Evolutionary conservation across 2,329 filamentous ascomycete genomes (phyloP), one percentile per base, ranked within the genome.

Genomic region (Colletotrichum sp.): DNA sequence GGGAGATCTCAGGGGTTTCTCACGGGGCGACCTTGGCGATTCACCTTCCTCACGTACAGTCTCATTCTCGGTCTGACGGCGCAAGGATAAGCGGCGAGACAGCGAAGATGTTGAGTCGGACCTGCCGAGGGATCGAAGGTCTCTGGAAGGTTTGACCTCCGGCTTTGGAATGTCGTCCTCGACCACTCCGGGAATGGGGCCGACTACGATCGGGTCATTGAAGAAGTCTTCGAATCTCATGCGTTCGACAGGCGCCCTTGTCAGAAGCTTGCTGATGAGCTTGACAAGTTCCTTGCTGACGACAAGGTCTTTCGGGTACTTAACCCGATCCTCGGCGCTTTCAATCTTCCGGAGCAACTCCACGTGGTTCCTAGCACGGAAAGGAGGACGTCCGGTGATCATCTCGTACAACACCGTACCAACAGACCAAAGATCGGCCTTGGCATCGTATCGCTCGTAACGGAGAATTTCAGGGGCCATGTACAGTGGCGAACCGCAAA

Each of bases 381-480:
- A 99, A 0, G 97, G 97, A 26, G 97, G 96, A 77, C 92, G 94
- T 69, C 96, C 96, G 8, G 94, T 95, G 77, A 97, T 92, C 96
- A 99, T 98, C 86, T 99, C 97, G 83, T 95, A 98, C 28, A 98
- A 87, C 10, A 99, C 97, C 21, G 97, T 98, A 67, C 97, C 97
- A 39, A 98, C 95, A 26, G 97, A 99, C 97, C 97, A 99, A 39
- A 99, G 88, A 86, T 99, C 97, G 63, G 96, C 96, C 85, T 98
- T 98, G 78, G 96, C 95, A 86, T 98, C 96, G 84, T 99, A 99
- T 82, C 96, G 96, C 84, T 99, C 96, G 81, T 99, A 99, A 76
- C 96, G 93, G 77, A 99, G 89, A 78, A 99, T 99, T 86, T 99
- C 97, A 6, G 97, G 97, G 0, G 97, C 97, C 97, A 99, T 99